These are phyloP conservation scores for Crithidia expoeki DNA, from an alignment of 208 protist species.

Conservation along the genomic window DNA sequence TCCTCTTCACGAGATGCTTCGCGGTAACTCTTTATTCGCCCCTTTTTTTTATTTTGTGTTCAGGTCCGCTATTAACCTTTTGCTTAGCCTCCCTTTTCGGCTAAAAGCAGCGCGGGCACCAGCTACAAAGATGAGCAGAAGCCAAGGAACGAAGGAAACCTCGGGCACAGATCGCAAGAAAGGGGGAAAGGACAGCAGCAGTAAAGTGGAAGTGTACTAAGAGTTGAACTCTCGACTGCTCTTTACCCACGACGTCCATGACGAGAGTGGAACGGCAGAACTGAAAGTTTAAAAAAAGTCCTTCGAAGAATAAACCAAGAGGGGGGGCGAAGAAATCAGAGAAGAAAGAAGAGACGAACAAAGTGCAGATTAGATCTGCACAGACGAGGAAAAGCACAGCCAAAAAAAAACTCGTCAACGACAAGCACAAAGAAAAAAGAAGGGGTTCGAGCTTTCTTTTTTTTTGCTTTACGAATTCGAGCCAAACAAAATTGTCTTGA, in stretches of 20 bases:
- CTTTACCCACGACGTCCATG: background rate
- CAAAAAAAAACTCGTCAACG: background rate
- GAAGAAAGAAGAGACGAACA: background rate
- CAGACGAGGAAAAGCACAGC: background rate
- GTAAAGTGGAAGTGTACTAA: background rate
- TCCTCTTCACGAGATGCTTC: too few species aligned
- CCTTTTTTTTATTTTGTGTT: background rate
- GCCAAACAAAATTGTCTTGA: too few species aligned
- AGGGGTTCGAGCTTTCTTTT: too few species aligned
- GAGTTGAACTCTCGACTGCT: background rate
- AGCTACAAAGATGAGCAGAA: too few species aligned
- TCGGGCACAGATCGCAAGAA: too few species aligned
- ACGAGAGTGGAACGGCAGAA: too few species aligned
- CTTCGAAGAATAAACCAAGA: background rate
- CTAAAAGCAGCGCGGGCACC: too few species aligned
- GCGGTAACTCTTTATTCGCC: too few species aligned
- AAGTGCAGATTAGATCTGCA: background rate
- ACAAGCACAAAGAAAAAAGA: background rate
- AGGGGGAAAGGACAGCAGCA: background rate
- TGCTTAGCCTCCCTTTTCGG: background rate
- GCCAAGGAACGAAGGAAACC: too few species aligned
- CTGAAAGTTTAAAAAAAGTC: too few species aligned
- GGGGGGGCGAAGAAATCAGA: background rate
- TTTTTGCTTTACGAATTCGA: too few species aligned
- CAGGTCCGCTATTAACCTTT: background rate